These are phyloP conservation scores for Alternaria panax DNA, from an alignment of 2,329 filamentous ascomycete species.

Conservation along the genomic window DNA sequence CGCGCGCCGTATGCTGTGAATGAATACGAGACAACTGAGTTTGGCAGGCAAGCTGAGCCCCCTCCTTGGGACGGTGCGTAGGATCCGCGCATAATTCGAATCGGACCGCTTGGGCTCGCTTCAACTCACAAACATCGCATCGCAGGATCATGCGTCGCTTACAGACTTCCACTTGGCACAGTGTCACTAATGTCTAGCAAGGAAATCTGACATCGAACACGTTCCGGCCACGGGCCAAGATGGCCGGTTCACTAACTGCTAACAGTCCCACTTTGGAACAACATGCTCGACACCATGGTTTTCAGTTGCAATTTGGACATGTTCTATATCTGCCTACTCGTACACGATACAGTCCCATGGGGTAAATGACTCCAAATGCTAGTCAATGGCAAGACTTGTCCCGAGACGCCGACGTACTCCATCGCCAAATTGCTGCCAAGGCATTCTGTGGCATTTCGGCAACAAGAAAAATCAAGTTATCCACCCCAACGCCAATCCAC, in stretches of 20 bases:
- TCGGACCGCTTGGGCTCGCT: not conserved
- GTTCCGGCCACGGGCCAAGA: conserved; percentile 13
- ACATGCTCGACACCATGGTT: not conserved
- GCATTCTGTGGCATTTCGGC: conserved; percentile 21
- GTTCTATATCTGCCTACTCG: conserved; percentile 6
- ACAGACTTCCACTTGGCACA: conserved; percentile 13
- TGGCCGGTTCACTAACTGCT: not conserved
- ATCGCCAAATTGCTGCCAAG: conserved; percentile 9
- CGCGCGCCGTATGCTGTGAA: not conserved
- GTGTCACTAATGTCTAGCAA: conserved; percentile 5
- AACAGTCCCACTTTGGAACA: not conserved
- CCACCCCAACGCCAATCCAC: conserved; percentile 27
- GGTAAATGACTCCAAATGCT: conserved; percentile 4
- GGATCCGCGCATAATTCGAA: not conserved
- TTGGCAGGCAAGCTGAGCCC: not conserved
- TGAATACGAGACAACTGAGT: not conserved
- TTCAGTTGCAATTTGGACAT: conserved; percentile 6
- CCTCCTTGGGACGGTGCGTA: not conserved
- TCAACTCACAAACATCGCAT: not conserved
- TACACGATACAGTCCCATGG: conserved; percentile 9
- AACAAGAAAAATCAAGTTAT: conserved; percentile 13
- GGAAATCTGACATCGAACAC: not conserved
- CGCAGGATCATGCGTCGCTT: conserved; percentile 2
- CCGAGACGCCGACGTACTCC: conserved; percentile 15
- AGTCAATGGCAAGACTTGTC: not conserved